Percentiles rank a stretch among this genome's conserved stretches.
phyloP scores from a whole-genome alignment of 331 rosid species.

The Pyracantha coccinea region DNA sequence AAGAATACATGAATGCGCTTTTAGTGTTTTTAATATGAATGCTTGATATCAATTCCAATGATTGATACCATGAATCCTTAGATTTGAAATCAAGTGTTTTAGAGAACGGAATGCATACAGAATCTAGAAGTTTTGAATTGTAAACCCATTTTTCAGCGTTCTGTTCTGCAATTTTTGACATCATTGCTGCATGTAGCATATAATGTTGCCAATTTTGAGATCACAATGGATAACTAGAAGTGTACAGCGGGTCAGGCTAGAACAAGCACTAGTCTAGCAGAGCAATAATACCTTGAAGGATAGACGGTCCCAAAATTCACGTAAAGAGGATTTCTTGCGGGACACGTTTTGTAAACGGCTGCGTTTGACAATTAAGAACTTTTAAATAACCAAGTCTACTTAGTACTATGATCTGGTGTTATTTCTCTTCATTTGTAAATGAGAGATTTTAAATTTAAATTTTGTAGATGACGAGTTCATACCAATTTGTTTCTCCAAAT shows the following conservation, averaged over 20 bases:
- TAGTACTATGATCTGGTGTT: rapidly evolving
- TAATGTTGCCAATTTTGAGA: too few species aligned
- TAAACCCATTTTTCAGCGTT: neutral
- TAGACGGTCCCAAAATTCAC: too few species aligned
- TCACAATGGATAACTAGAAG: too few species aligned
- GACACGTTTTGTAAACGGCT: neutral
- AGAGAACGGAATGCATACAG: neutral
- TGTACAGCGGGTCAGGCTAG: too few species aligned
- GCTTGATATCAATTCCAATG: neutral
- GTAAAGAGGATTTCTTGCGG: too few species aligned
- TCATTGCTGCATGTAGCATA: neutral
- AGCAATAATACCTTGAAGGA: too few species aligned
- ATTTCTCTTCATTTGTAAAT: too few species aligned
- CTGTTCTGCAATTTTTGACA: neutral
- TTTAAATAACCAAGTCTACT: neutral
- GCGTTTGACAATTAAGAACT: neutral
- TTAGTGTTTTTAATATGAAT: neutral
- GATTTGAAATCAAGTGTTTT: neutral
- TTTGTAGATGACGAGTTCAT: neutral
- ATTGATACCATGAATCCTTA: neutral
- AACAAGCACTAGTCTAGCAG: too few species aligned
- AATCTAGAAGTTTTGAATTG: neutral
- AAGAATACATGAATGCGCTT: neutral
- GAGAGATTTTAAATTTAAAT: too few species aligned
- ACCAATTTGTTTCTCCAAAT: too few species aligned